A percentile compares a stretch with the other conserved stretches of the same genome.
Conservation (phyloP, 2,329 filamentous ascomycete species). For the Aspergillus jensenii region DNA sequence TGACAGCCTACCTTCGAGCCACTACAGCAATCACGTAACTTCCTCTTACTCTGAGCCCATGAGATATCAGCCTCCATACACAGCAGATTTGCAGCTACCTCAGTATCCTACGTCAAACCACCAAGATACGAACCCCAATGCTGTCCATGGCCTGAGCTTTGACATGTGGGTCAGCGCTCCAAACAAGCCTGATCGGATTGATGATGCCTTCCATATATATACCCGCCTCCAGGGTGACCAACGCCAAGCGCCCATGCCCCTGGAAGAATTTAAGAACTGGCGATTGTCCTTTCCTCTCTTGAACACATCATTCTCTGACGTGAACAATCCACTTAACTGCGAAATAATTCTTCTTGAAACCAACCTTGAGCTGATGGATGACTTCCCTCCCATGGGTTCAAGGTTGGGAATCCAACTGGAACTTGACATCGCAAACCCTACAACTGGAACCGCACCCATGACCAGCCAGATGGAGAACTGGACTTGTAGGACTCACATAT, state of each 20-base stretch:
- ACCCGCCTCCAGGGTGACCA: conserved; percentile 43
- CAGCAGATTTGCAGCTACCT: conserved; percentile 34
- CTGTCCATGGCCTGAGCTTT: conserved; percentile 41
- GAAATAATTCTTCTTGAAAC: conserved; percentile 47
- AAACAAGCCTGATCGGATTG: conserved; percentile 35
- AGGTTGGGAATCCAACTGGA: conserved; percentile 44
- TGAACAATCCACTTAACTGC: conserved; percentile 35
- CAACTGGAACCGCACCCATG: conserved; percentile 30
- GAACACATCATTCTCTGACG: conserved; percentile 33
- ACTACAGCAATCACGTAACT: conserved; percentile 28
- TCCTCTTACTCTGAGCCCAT: conserved; percentile 32
- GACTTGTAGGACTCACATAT: conserved; percentile 45
- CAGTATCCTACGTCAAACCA: conserved; percentile 35
- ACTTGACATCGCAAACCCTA: conserved; percentile 41
- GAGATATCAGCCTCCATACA: conserved; percentile 33
- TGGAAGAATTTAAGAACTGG: conserved; percentile 44
- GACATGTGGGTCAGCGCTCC: conserved; percentile 48
- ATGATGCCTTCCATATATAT: conserved; percentile 45
- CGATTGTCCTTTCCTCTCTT: conserved; percentile 42
- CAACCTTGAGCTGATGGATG: conserved; percentile 43
- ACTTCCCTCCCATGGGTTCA: conserved; percentile 43
- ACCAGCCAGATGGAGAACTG: conserved; percentile 42
- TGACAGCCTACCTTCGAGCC: conserved; percentile 31
- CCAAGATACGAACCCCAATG: conserved; percentile 29
- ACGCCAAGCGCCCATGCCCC: conserved; percentile 35